Percentiles rank a stretch among this genome's conserved stretches.
Evolutionary conservation across 192 early-diverging fungal genomes (phyloP).

Genomic region (Rhizophagus clarus): DNA sequence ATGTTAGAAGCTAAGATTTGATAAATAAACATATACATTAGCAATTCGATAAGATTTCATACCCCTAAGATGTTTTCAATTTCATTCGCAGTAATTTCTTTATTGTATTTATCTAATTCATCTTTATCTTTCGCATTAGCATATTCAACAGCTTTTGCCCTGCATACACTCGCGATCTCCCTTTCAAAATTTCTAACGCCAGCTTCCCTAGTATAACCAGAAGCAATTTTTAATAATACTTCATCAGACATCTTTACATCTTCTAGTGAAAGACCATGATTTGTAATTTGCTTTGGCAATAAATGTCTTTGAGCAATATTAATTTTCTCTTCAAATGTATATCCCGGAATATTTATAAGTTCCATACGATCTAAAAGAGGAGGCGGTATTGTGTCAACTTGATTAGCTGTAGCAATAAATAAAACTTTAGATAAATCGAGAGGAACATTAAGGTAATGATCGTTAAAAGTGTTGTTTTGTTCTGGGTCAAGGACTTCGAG

Average conservation of each 20-base stretch:
- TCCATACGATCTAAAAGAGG: constrained; percentile 88
- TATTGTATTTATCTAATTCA: constrained; percentile 43
- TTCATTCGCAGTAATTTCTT: constrained; percentile 46
- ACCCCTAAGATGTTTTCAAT: constrained; percentile 71
- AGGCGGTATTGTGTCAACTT: constrained; percentile 71
- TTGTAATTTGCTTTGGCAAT: constrained; percentile 70
- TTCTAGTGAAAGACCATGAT: constrained; percentile 58
- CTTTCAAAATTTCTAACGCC: constrained; percentile 80
- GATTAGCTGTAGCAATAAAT: constrained; percentile 87
- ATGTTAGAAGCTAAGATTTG: too few species aligned
- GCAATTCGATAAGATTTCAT: constrained; percentile 2
- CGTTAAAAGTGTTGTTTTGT: constrained; percentile 79
- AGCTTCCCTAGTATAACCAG: constrained; percentile 77
- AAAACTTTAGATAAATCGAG: constrained; percentile 67
- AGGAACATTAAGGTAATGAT: constrained; percentile 79
- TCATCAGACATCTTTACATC: constrained; percentile 58
- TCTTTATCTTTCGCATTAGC: constrained; percentile 57
- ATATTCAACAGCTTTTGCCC: constrained; percentile 69
- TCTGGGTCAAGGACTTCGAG: constrained; percentile 87
- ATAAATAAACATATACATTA: too few species aligned
- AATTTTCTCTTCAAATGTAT: constrained; percentile 84
- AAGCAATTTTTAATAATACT: constrained; percentile 61
- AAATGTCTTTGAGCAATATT: constrained; percentile 74
- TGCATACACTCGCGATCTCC: constrained; percentile 68
- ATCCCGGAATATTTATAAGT: constrained; percentile 73